These are phyloP conservation scores for Wickerhamomyces bisporus DNA, from an alignment of 805 yeast species.

Conservation along the genomic window DNA sequence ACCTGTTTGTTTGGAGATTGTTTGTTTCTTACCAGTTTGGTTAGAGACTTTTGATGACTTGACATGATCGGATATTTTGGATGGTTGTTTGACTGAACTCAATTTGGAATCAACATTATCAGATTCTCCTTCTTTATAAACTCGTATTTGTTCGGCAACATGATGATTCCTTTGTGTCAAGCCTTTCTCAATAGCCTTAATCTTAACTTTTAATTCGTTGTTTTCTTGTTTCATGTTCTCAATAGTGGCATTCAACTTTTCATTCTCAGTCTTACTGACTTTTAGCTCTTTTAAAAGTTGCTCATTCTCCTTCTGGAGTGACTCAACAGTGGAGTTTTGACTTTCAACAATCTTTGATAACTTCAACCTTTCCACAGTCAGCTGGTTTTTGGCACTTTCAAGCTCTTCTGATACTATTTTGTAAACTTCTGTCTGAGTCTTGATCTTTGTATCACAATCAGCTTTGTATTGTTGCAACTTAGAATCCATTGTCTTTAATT, in stretches of 20 bases:
- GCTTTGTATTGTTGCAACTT: conserved; percentile 17
- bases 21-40: no score
- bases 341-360: conserved; percentile 6
- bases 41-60: neutral
- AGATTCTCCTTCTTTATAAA: no score
- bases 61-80: no score
- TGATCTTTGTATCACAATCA: conserved; percentile 30
- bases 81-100: no score
- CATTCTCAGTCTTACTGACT: conserved; percentile 20
- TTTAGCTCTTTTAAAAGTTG: conserved; percentile 3
- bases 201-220: no score
- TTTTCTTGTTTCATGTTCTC: neutral
- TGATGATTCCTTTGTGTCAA: conserved; percentile 18
- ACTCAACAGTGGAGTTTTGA: conserved; percentile 6
- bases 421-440: conserved; percentile 30
- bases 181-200: no score
- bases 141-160: no score
- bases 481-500: conserved; percentile 9
- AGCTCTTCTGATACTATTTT: conserved; percentile 26
- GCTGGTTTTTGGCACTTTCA: conserved; percentile 19
- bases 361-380: conserved; percentile 12
- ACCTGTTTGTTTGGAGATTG: no score
- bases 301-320: conserved; percentile 17
- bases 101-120: no score
- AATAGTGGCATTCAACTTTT: no score